Evolutionary conservation across 2,329 filamentous ascomycete genomes (phyloP).

Genomic region (Ceratocystis colombiana): DNA sequence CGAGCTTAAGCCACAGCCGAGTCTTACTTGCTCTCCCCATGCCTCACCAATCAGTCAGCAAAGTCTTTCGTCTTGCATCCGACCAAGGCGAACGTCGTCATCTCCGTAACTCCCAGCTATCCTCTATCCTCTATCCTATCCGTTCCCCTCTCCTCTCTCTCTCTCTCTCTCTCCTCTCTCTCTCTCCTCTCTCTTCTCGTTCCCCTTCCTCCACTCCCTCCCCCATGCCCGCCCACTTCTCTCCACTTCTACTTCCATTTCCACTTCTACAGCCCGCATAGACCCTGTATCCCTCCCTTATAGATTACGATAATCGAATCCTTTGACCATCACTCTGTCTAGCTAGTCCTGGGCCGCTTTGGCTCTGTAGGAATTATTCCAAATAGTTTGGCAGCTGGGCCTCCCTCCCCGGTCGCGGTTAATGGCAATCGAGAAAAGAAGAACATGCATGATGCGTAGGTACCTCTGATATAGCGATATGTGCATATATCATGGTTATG

Average conservation of each 20-base stretch:
- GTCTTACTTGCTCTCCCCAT: too few species aligned
- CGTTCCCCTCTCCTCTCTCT: background rate
- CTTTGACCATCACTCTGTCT: background rate
- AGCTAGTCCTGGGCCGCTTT: background rate
- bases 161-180: background rate
- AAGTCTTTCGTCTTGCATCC: too few species aligned
- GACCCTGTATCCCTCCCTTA: constrained; percentile 12
- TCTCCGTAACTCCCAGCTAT: background rate
- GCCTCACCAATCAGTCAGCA: too few species aligned
- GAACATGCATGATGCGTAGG: background rate
- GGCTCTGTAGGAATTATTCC: background rate
- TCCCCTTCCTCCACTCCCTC: background rate
- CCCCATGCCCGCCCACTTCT: too few species aligned
- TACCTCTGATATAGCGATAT: background rate
- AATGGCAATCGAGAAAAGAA: background rate
- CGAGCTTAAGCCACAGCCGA: too few species aligned
- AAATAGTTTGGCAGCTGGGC: constrained; percentile 1
- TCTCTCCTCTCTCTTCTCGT: background rate
- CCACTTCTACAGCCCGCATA: background rate
- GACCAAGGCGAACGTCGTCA: background rate
- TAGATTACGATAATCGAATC: constrained; percentile 1
- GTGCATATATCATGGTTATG: background rate
- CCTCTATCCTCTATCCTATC: background rate
- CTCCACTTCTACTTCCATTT: too few species aligned
- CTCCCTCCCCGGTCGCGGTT: background rate